Evolutionary conservation across 1,284 basidiomycete genomes (phyloP).

Genomic region (Athelia sp.): DNA sequence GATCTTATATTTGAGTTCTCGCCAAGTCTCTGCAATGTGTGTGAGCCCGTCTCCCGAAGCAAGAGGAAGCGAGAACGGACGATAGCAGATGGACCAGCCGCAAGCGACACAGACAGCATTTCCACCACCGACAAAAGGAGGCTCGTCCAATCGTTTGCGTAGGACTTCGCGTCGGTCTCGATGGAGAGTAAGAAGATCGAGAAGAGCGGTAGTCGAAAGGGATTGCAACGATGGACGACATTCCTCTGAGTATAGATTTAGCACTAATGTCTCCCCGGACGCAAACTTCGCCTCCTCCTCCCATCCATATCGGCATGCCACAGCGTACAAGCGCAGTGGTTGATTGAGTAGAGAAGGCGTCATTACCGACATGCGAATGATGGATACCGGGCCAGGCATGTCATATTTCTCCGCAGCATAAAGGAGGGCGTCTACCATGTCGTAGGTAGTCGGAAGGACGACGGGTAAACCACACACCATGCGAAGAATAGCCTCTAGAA

Average conservation of each 20-base stretch:
- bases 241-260: slow-evolving; percentile 42
- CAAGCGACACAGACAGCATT: slow-evolving; percentile 42
- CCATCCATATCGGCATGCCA: slow-evolving; percentile 57
- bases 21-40: slow-evolving; percentile 35
- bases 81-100: slow-evolving; percentile 43
- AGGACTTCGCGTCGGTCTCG: slow-evolving; percentile 42
- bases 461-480: slow-evolving; percentile 57
- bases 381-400: slow-evolving; percentile 55
- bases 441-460: slow-evolving; percentile 40
- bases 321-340: slow-evolving; percentile 51
- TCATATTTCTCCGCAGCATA: slow-evolving; percentile 66
- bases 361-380: slow-evolving; percentile 47
- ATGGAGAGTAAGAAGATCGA: slow-evolving; percentile 49
- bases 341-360: slow-evolving; percentile 43
- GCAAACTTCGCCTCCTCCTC: slow-evolving; percentile 44
- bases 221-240: slow-evolving; percentile 40
- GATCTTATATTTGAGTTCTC: slow-evolving; percentile 53
- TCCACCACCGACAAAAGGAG: slow-evolving; percentile 52
- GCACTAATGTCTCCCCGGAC: slow-evolving; percentile 41
- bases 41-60: too few relatives aligned
- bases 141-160: slow-evolving; percentile 42
- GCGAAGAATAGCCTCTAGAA: slow-evolving; percentile 50
- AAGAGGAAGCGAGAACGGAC: slow-evolving; percentile 9
- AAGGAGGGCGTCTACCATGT: slow-evolving; percentile 47
- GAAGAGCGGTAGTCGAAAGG: slow-evolving; percentile 43